These are phyloP conservation scores for Trichoderma brevicompactum DNA, from an alignment of 2,329 filamentous ascomycete genomes.

Conservation along the genomic window DNA sequence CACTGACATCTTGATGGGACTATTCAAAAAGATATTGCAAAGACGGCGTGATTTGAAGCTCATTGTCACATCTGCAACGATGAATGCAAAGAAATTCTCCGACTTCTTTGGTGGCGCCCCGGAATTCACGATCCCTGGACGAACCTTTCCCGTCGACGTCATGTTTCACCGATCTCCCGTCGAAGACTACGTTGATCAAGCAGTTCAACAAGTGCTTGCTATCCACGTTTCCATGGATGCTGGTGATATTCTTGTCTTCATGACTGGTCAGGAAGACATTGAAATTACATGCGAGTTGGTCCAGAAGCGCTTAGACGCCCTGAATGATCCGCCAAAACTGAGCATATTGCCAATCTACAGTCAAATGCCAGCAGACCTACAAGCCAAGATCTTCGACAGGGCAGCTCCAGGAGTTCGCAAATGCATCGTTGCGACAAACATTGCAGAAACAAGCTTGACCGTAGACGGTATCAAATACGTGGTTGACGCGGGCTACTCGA, in stretches of 20 bases:
- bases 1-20: conserved; percentile 94
- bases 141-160: conserved; percentile 96
- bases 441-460: conserved; percentile 95
- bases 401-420: conserved; percentile 90
- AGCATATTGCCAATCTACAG: conserved; percentile 97
- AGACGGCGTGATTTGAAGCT: conserved; percentile 89
- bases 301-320: conserved; percentile 80
- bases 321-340: conserved; percentile 94
- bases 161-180: conserved; percentile 94
- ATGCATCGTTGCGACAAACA: conserved; percentile 97
- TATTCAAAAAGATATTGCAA: conserved; percentile 96
- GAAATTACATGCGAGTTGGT: conserved; percentile 94
- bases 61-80: conserved; percentile 96
- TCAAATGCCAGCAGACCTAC: conserved; percentile 97
- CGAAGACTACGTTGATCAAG: conserved; percentile 96
- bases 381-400: conserved; percentile 96
- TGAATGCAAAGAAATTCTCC: conserved; percentile 96
- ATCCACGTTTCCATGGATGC: conserved; percentile 94
- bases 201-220: conserved; percentile 91
- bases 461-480: conserved; percentile 99
- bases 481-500: conserved; percentile 93
- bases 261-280: conserved; percentile 99
- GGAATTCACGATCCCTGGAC: conserved; percentile 92
- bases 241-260: conserved; percentile 96
- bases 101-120: conserved; percentile 95